Evolutionary conservation across 2,329 filamentous ascomycete genomes (phyloP).

Genomic region (Blastomyces silverae): DNA sequence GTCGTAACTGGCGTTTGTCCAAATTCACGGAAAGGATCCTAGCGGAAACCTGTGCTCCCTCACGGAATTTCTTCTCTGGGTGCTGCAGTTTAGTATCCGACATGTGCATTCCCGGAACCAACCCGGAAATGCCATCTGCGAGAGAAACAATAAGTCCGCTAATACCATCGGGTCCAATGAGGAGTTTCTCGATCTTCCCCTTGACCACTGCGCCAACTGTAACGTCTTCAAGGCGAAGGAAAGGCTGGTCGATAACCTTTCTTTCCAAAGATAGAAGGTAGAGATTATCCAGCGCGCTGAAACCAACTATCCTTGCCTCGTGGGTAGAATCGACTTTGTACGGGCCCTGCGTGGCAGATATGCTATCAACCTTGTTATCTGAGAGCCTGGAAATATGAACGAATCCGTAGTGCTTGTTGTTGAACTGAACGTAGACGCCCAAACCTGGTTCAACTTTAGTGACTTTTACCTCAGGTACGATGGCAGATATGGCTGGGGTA

Average conservation of each 20-base stretch:
- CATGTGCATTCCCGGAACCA: constrained; percentile 81
- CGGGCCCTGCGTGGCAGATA: constrained; percentile 68
- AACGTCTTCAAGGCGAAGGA: constrained; percentile 86
- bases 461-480: constrained; percentile 70
- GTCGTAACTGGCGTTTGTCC: constrained; percentile 67
- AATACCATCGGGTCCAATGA: constrained; percentile 71
- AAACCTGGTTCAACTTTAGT: constrained; percentile 70
- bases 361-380: constrained; percentile 77
- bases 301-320: constrained; percentile 73
- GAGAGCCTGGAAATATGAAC: constrained; percentile 91
- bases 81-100: constrained; percentile 82
- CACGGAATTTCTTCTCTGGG: constrained; percentile 92
- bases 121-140: constrained; percentile 78
- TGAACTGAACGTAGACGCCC: constrained; percentile 72
- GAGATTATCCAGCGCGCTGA: constrained; percentile 77
- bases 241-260: constrained; percentile 75
- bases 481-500: constrained; percentile 53
- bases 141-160: constrained; percentile 75
- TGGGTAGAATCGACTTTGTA: constrained; percentile 75
- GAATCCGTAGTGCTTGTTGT: constrained; percentile 63
- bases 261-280: constrained; percentile 81
- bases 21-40: constrained; percentile 75
- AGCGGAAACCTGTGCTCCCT: constrained; percentile 75
- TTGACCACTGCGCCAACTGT: constrained; percentile 72
- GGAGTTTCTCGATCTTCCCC: constrained; percentile 75